These are phyloP conservation scores for Ascochyta lentis DNA, from an alignment of 2,329 filamentous ascomycete species.

Conservation along the genomic window DNA sequence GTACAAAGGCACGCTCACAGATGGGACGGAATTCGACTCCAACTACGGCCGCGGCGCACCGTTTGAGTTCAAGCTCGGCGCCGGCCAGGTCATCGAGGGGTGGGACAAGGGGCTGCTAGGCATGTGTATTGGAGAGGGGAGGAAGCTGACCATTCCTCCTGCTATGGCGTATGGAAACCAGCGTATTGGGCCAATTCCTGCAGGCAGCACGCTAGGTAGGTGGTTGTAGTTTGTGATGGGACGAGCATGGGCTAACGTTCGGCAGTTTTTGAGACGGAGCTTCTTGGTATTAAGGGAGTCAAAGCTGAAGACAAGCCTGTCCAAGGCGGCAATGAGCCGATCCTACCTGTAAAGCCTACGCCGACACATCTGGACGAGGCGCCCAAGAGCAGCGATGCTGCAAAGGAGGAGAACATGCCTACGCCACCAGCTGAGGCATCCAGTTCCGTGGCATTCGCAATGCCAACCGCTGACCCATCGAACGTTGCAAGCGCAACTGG, in stretches of 20 bases:
- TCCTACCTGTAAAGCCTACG: conserved; percentile 6
- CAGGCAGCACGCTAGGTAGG: conserved; percentile 76
- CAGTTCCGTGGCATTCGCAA: conserved; percentile 17
- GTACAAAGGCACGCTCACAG: conserved; percentile 59
- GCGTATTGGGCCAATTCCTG: conserved; percentile 77
- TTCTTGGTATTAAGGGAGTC: conserved; percentile 76
- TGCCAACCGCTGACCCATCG: conserved; percentile 22
- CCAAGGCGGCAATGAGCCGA: conserved; percentile 5
- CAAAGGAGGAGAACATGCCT: conserved; percentile 12
- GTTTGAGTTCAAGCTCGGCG: conserved; percentile 79
- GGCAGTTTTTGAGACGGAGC: conserved; percentile 87
- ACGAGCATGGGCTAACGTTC: conserved; percentile 19
- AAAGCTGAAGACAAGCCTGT: conserved; percentile 21
- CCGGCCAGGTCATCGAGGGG: conserved; percentile 86
- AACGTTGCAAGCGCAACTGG: conserved; percentile 27
- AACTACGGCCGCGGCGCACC: conserved; percentile 78
- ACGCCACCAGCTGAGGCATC: conserved; percentile 20
- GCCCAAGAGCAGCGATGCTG: conserved; percentile 1
- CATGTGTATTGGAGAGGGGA: conserved; percentile 96
- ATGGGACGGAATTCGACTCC: conserved; percentile 83
- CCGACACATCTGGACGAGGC: conserved; percentile 9
- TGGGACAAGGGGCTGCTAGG: conserved; percentile 91
- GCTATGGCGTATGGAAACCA: conserved; percentile 81
- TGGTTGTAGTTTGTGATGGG: conserved; percentile 14
- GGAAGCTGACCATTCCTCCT: conserved; percentile 86